phyloP scores from a whole-genome alignment of 2,329 filamentous ascomycete species.

The Graphiopsis chlorocephala region DNA sequence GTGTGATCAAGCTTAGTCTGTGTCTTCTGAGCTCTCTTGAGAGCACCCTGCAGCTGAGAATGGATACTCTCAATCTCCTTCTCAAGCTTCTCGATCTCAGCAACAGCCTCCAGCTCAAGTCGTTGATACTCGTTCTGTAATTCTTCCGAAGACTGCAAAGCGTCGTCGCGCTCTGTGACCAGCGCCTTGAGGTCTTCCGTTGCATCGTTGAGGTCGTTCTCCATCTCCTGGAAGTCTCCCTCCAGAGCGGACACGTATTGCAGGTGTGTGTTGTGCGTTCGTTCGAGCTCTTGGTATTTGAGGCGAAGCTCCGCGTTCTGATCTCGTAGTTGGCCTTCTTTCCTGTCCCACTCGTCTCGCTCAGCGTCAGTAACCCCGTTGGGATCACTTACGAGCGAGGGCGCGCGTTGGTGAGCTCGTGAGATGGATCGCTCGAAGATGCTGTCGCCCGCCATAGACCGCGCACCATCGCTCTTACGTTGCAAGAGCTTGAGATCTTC shows the following conservation, averaged over 20 bases:
- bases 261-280: constrained; percentile 75
- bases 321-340: constrained; percentile 79
- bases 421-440: constrained; percentile 94
- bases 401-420: constrained; percentile 67
- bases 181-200: constrained; percentile 77
- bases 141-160: constrained; percentile 68
- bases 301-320: constrained; percentile 82
- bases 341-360: constrained; percentile 81
- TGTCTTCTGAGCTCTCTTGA: constrained; percentile 48
- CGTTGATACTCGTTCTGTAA: constrained; percentile 53
- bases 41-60: constrained; percentile 50
- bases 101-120: constrained; percentile 57
- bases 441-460: constrained; percentile 72
- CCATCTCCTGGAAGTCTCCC: constrained; percentile 64
- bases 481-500: constrained; percentile 91
- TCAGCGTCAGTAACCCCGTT: constrained; percentile 72
- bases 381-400: constrained; percentile 69
- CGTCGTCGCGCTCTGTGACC: constrained; percentile 82
- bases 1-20: constrained; percentile 70
- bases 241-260: constrained; percentile 75
- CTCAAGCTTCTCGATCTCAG: constrained; percentile 53
- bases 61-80: constrained; percentile 43
- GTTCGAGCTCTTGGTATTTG: constrained; percentile 83
- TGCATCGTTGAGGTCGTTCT: constrained; percentile 76
- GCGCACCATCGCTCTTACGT: constrained; percentile 61